Evolutionary conservation across 352 stramenopile genomes (phyloP).

Genomic region (Pythium aquatile): DNA sequence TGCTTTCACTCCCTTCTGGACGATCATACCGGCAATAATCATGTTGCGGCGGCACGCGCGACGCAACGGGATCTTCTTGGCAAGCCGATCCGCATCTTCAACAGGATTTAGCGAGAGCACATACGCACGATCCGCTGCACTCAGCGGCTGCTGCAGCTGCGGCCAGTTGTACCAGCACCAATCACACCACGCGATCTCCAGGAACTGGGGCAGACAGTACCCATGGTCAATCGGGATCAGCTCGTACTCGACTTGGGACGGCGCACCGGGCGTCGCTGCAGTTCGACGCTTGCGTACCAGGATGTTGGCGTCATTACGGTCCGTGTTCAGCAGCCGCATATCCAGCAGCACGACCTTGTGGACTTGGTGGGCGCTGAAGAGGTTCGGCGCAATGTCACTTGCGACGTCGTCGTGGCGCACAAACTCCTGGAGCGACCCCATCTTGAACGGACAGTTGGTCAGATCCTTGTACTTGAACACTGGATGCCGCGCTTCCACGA

Average conservation of each 20-base stretch:
- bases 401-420: slow-evolving; percentile 93
- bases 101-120: slow-evolving; percentile 56
- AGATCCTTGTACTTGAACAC: slow-evolving; percentile 74
- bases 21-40: slow-evolving; percentile 73
- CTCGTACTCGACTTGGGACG: slow-evolving; percentile 72
- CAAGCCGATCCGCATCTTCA: slow-evolving; percentile 53
- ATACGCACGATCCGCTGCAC: slow-evolving; percentile 56
- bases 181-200: slow-evolving; percentile 97
- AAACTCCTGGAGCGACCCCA: slow-evolving; percentile 97
- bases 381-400: slow-evolving; percentile 91
- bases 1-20: slow-evolving; percentile 73
- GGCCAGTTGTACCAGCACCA: slow-evolving; percentile 99
- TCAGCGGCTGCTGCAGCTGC: slow-evolving; percentile 81
- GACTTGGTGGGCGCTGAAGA: slow-evolving; percentile 90
- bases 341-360: slow-evolving; percentile 99
- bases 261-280: slow-evolving; percentile 23
- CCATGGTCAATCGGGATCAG: slow-evolving; percentile 99
- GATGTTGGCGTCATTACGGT: slow-evolving; percentile 98
- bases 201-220: slow-evolving; percentile 94
- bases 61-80: slow-evolving; percentile 73
- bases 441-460: slow-evolving; percentile 81
- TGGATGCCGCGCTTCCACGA: slow-evolving; percentile 71
- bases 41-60: slow-evolving; percentile 75
- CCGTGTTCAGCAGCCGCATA: slow-evolving; percentile 97
- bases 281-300: slow-evolving; percentile 87